These are phyloP conservation scores for Acanthochlamys bracteata DNA, from an alignment of 106 monocot species.

Conservation along the genomic window DNA sequence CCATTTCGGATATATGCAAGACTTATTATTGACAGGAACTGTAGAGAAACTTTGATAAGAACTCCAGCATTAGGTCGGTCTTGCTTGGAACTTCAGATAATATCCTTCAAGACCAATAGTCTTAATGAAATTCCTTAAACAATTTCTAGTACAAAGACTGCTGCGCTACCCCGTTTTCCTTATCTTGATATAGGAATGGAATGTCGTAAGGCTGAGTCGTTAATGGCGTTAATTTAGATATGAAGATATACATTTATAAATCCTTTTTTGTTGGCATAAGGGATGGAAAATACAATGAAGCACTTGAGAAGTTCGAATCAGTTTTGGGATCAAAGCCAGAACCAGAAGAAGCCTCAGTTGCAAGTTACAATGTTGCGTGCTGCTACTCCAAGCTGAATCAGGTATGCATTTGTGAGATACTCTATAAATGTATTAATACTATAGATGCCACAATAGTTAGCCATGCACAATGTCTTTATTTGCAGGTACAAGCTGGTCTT, in stretches of 20 bases:
- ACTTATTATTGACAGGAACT: too few species aligned
- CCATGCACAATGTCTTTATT: background rate
- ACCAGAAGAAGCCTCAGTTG: constrained; percentile 67
- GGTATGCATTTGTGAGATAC: constrained; percentile 20
- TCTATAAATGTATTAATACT: too few species aligned
- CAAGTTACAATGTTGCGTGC: constrained; percentile 95
- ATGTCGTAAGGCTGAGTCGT: too few species aligned
- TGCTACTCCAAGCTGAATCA: constrained; percentile 95
- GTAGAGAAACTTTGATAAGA: background rate
- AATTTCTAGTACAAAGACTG: too few species aligned
- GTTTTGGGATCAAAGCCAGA: constrained; percentile 85
- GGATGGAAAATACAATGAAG: constrained; percentile 69
- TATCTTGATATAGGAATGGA: too few species aligned
- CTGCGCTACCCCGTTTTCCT: too few species aligned
- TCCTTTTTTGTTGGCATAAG: constrained; percentile 9
- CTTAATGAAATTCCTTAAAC: too few species aligned
- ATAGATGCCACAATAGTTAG: too few species aligned
- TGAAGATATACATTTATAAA: background rate
- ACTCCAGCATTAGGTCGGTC: background rate
- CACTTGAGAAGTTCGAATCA: constrained; percentile 90
- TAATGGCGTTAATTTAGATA: too few species aligned
- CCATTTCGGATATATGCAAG: too few species aligned
- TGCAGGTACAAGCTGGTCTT: constrained; percentile 84
- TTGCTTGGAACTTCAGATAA: too few species aligned
- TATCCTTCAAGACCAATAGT: too few species aligned